A percentile compares a stretch with the other conserved stretches of the same genome.
phyloP scores from a whole-genome alignment of 1,139 yeast species.

The Lodderomyces jiufengensis region DNA sequence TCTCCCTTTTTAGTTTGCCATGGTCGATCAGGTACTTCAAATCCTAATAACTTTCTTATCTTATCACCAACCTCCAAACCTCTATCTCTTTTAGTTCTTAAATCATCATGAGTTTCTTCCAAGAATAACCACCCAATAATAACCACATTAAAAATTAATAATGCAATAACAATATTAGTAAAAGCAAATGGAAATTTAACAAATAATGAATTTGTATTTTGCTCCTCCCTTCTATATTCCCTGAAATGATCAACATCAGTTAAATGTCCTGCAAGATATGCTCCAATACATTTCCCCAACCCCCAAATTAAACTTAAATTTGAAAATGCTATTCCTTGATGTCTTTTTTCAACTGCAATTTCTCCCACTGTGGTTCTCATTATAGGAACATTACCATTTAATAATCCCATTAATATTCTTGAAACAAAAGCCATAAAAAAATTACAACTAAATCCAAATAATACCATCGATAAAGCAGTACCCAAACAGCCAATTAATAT shows the following conservation, averaged over 20 bases:
- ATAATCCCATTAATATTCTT: slow-evolving; percentile 50
- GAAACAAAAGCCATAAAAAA: slow-evolving; percentile 51
- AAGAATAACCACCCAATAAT: slow-evolving; percentile 40
- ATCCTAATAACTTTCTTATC: slow-evolving; percentile 32
- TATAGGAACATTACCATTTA: slow-evolving; percentile 63
- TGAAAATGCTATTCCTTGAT: slow-evolving; percentile 60
- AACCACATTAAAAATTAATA: slow-evolving; percentile 22
- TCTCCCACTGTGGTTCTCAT: slow-evolving; percentile 61
- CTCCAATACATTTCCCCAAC: slow-evolving; percentile 33
- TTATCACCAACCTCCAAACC: slow-evolving; percentile 56
- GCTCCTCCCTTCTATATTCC: slow-evolving; percentile 5
- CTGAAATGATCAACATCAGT: slow-evolving; percentile 10
- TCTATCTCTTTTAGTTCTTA: slow-evolving; percentile 39
- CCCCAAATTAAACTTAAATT: slow-evolving; percentile 60
- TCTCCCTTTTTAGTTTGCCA: slow-evolving; percentile 22
- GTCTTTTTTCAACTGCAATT: slow-evolving; percentile 50
- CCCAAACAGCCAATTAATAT: slow-evolving; percentile 52
- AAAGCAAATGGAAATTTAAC: slow-evolving; percentile 50
- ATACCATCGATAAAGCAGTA: slow-evolving; percentile 42
- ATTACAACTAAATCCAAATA: slow-evolving; percentile 51
- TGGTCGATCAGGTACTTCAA: slow-evolving; percentile 27
- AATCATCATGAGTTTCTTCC: slow-evolving; percentile 25
- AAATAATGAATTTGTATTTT: slow-evolving; percentile 3
- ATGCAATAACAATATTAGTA: slow-evolving; percentile 54
- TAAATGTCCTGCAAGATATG: slow-evolving; percentile 7